phyloP scores from a whole-genome alignment of 73 alveolate genomes.

The Stentor roeselii region DNA sequence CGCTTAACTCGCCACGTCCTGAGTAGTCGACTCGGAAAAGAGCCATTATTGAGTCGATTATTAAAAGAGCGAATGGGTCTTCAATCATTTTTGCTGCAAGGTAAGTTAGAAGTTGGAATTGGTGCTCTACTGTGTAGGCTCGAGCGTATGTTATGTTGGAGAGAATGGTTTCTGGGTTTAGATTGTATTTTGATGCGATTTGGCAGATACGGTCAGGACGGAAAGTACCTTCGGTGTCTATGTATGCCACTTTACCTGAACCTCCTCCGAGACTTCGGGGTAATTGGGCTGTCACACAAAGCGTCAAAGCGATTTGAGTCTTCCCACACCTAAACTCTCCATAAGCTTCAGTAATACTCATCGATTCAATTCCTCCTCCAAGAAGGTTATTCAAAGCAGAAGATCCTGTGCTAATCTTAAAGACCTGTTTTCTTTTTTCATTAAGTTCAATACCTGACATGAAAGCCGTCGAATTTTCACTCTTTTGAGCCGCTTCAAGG shows the following conservation, averaged over 20 bases:
- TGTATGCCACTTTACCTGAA: constrained; percentile 80
- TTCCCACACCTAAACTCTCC: constrained; percentile 91
- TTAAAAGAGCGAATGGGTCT: constrained; percentile 75
- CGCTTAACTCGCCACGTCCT: constrained; percentile 95
- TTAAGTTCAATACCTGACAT: constrained; percentile 55
- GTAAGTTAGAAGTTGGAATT: constrained; percentile 54
- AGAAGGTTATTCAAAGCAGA: constrained; percentile 52
- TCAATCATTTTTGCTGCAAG: constrained; percentile 77
- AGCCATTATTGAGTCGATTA: constrained; percentile 95
- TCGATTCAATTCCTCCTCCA: constrained; percentile 92
- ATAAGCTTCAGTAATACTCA: constrained; percentile 89
- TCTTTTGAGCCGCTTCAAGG: constrained; percentile 74
- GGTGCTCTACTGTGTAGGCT: constrained; percentile 86
- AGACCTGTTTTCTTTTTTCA: constrained; percentile 64
- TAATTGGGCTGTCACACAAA: constrained; percentile 92
- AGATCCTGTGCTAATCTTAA: constrained; percentile 75
- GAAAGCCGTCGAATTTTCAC: constrained; percentile 68
- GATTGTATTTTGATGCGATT: constrained; percentile 78
- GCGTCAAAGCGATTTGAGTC: constrained; percentile 87
- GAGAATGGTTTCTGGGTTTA: constrained; percentile 76
- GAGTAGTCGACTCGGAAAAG: constrained; percentile 92
- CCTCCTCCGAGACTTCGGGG: constrained; percentile 80
- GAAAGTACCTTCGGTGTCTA: constrained; percentile 95
- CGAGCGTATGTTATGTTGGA: constrained; percentile 72
- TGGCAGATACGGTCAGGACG: constrained; percentile 91